Percentiles rank a stretch among this genome's conserved stretches.
Conservation (phyloP, 2,329 filamentous ascomycete genomes). For the Colletotrichum tropicale region DNA sequence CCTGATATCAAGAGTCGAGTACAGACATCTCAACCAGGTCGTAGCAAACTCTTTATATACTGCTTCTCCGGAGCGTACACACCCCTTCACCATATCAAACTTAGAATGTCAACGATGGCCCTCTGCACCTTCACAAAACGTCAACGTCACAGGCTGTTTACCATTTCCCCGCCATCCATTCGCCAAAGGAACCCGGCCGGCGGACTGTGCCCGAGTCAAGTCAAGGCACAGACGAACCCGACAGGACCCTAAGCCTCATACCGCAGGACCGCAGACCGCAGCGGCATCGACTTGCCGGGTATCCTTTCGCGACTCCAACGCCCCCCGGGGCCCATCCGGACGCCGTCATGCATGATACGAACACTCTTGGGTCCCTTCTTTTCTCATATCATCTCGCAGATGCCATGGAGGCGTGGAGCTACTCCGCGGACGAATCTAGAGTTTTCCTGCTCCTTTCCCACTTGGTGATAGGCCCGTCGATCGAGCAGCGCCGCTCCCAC, state of each 20-base stretch:
- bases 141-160: neutral
- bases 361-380: neutral
- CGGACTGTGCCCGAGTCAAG: neutral
- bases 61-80: neutral
- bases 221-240: neutral
- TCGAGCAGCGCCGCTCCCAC: neutral
- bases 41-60: neutral
- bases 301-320: neutral
- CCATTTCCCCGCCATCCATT: neutral
- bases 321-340: neutral
- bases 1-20: neutral
- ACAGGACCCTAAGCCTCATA: neutral
- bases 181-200: neutral
- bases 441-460: neutral
- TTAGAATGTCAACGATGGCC: neutral
- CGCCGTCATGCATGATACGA: neutral
- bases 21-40: neutral
- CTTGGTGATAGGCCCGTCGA: neutral
- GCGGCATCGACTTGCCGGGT: neutral
- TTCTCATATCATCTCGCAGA: neutral
- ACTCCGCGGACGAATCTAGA: neutral
- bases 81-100: neutral
- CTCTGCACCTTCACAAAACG: neutral
- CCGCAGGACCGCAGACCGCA: neutral
- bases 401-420: neutral